Evolutionary conservation across 2,329 filamentous ascomycete genomes (phyloP).

Genomic region (Botrytis galanthina): DNA sequence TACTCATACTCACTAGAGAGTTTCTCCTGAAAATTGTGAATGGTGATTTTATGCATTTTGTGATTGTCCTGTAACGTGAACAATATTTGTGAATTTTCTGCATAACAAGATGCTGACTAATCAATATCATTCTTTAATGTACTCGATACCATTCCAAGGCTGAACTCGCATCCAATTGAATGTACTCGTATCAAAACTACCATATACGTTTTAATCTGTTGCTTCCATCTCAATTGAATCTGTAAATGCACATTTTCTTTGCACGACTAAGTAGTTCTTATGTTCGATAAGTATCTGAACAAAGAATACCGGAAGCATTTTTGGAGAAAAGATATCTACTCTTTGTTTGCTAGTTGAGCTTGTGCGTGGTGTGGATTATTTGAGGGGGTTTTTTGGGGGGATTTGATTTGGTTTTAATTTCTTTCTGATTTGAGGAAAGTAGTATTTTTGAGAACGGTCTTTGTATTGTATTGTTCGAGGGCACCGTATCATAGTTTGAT

Average conservation of each 20-base stretch:
- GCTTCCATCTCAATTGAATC: background rate
- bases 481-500: background rate
- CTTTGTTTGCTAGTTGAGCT: background rate
- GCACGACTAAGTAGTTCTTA: background rate
- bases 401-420: background rate
- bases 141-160: too few species aligned
- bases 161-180: background rate
- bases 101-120: background rate
- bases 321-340: background rate
- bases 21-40: background rate
- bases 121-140: background rate
- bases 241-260: background rate
- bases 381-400: too few species aligned
- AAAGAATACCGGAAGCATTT: background rate
- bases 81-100: background rate
- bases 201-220: background rate
- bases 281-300: background rate
- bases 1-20: background rate
- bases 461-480: background rate
- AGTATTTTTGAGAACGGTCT: too few species aligned
- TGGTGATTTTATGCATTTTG: background rate
- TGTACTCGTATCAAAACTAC: background rate
- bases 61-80: background rate
- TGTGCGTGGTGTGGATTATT: background rate
- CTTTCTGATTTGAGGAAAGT: background rate